Base-by-base conservation (phyloP, 1,284 basidiomycete genomes). In the Schizopora paradoxa region DNA sequence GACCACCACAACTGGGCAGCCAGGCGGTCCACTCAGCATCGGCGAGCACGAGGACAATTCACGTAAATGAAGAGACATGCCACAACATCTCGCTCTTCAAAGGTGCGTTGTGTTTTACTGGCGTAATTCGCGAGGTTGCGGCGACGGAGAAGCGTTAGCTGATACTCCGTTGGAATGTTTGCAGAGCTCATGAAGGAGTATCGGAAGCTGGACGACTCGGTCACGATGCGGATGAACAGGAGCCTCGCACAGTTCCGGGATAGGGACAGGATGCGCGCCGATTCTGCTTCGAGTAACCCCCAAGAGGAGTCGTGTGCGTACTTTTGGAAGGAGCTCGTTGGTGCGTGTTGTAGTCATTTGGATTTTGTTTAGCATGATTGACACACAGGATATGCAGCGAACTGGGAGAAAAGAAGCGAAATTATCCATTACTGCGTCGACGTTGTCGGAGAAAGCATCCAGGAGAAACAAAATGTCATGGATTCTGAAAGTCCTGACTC, bases 151-250 rank as follows among this genome's bases (percentile, higher is more conserved):
- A 21, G 23, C 44, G 26, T 42, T 18, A 16, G 4, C 26, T 29
- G 26, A 7, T 29, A 19, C 21, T 23, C n/a, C 37, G 21, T 37
- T 38, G 40, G 21, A 23, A 28, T 11, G 19, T 28, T 37, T 47
- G 28, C 60, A 94, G 91, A 91, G 54, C 77, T 92, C 56, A 74
- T 93, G 64, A 80, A 74, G 59, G 87, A 93, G 63, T 92, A 93
- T 62, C 76, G 91, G 55, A 82, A 76, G 56, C 69, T 93, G 5
- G 91, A 94, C 64, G 91, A 94, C 61, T 69, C 76, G 11, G 85
- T 94, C 53, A 82, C 78, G 38, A 90, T 90, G 75, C 74, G 91
- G 19, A 65, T 92, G 43, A 93, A 93, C 61, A 79, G 91, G 41
- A 86, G 88, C 10, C 79, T 75, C 50, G 91, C 91, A 2, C 76